Evolutionary conservation across 805 yeast genomes (phyloP).

Genomic region (Candida parachauliodes): DNA sequence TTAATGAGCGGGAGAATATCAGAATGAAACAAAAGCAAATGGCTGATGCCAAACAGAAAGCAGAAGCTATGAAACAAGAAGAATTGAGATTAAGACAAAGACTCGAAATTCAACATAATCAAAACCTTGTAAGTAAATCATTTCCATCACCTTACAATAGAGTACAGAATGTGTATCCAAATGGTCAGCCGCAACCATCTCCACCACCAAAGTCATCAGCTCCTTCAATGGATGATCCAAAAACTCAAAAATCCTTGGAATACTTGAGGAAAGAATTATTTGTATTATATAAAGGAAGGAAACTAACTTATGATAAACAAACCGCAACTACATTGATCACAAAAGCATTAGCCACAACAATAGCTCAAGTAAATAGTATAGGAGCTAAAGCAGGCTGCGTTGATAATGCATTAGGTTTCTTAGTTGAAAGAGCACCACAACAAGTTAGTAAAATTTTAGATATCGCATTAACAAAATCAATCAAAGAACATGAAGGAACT

Average conservation of each 20-base stretch:
- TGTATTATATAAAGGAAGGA: slow-evolving; percentile 72
- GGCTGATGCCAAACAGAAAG: slow-evolving; percentile 57
- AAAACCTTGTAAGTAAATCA: slow-evolving; percentile 22
- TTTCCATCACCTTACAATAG: slow-evolving; percentile 24
- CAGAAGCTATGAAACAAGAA: slow-evolving; percentile 50
- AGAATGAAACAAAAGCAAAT: slow-evolving; percentile 61
- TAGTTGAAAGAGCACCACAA: slow-evolving; percentile 77
- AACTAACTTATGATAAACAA: slow-evolving; percentile 67
- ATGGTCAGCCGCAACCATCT: slow-evolving; percentile 15
- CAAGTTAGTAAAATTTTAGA: slow-evolving; percentile 76
- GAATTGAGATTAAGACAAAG: slow-evolving; percentile 47
- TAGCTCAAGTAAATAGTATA: slow-evolving; percentile 83
- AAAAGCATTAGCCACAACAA: slow-evolving; percentile 88
- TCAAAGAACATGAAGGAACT: slow-evolving; percentile 41
- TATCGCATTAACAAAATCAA: slow-evolving; percentile 77
- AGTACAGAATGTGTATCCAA: slow-evolving; percentile 12
- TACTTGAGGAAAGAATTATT: slow-evolving; percentile 85
- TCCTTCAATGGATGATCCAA: slow-evolving; percentile 9
- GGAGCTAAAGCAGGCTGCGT: slow-evolving; percentile 81
- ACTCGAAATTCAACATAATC: slow-evolving; percentile 26
- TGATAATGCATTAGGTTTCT: slow-evolving; percentile 72
- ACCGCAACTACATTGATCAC: slow-evolving; percentile 82
- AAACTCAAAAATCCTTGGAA: slow-evolving; percentile 60
- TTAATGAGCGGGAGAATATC: slow-evolving; percentile 75
- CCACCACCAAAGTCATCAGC: slow-evolving; percentile 13